Base-by-base conservation (phyloP, 108 stramenopile genomes). In the Chaetoceros tenuissimus region DNA sequence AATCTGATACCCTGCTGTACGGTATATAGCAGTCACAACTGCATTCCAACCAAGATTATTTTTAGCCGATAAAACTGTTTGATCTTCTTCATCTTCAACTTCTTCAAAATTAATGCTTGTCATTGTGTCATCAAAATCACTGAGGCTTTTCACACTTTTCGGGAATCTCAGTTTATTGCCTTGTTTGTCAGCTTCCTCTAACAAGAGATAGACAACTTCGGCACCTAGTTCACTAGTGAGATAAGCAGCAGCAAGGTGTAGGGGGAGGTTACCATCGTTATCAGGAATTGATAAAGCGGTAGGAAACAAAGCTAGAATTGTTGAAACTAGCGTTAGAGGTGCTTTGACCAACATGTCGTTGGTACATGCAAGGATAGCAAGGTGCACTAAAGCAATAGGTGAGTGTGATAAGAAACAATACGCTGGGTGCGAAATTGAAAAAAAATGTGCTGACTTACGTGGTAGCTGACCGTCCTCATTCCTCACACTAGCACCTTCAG, bases 391-490 rank as follows among this genome's bases (percentile, higher is more conserved):
- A n/a, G n/a, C n/a, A n/a, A n/a, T n/a, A n/a, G n/a, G n/a, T n/a
- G n/a, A n/a, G n/a, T n/a, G n/a, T n/a, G n/a, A n/a, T n/a, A n/a
- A n/a, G n/a, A n/a, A n/a, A n/a, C n/a, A n/a, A n/a, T n/a, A n/a
- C n/a, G n/a, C n/a, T n/a, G n/a, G n/a, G n/a, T n/a, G n/a, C n/a
- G n/a, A n/a, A n/a, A n/a, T n/a, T n/a, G n/a, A n/a, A n/a, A n/a
- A n/a, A n/a, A n/a, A 71, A 59, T 88, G 70, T 18, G 84, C 75
- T 47, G 86, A 71, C 54, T 92, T 86, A 48, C 87, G 53, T 7
- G 91, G 87, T 18, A 92, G 72, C 66, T 86, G 71, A 17, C 91
- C 91, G 31, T 92, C 82, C 53, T 92, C 80, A 49, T 92, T 92
- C 59, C 85, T 73, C 47, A 92, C 87, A 28, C 86, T 86, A 21